Evolutionary conservation across 2,329 filamentous ascomycete genomes (phyloP).

Genomic region (Tolypocladium sp.): DNA sequence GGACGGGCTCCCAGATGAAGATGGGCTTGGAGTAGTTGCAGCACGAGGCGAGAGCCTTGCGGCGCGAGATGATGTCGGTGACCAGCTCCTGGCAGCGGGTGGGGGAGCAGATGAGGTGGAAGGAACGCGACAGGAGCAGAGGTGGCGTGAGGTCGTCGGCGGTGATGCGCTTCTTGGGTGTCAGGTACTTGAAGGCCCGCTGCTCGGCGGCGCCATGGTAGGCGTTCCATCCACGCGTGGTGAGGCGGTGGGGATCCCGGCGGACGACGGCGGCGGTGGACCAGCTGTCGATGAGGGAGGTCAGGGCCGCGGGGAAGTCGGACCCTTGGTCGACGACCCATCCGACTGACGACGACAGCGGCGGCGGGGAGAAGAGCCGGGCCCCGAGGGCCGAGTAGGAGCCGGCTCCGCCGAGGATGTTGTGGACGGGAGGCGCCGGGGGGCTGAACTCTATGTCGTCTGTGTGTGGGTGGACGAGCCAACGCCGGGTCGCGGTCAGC

Average conservation of each 20-base stretch:
- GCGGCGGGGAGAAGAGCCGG: constrained; percentile 69
- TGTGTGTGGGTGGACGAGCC: constrained; percentile 22
- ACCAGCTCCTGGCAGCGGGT: constrained; percentile 69
- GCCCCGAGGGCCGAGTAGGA: constrained; percentile 82
- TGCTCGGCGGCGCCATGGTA: constrained; percentile 65
- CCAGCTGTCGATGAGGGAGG: constrained; percentile 61
- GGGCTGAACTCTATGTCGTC: constrained; percentile 86
- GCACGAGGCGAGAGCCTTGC: constrained; percentile 28
- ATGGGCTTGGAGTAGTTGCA: constrained; percentile 47
- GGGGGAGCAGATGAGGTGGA: constrained; percentile 82
- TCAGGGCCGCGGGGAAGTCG: constrained; percentile 69
- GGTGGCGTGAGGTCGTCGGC: constrained; percentile 57
- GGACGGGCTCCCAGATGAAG: constrained; percentile 93
- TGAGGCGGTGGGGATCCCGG: constrained; percentile 56
- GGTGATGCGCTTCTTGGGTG: constrained; percentile 74
- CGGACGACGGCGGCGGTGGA: constrained; percentile 64
- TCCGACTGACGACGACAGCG: constrained; percentile 59
- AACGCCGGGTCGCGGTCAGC: not conserved
- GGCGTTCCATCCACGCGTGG: constrained; percentile 88
- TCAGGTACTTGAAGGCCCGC: constrained; percentile 76
- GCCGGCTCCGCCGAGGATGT: constrained; percentile 83
- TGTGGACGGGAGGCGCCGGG: constrained; percentile 56
- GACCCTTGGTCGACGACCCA: constrained; percentile 88
- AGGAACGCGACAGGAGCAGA: constrained; percentile 64
- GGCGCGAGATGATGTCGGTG: constrained; percentile 54